Conservation (phyloP, 208 protist species). For the Trichomonas vaginalis region DNA sequence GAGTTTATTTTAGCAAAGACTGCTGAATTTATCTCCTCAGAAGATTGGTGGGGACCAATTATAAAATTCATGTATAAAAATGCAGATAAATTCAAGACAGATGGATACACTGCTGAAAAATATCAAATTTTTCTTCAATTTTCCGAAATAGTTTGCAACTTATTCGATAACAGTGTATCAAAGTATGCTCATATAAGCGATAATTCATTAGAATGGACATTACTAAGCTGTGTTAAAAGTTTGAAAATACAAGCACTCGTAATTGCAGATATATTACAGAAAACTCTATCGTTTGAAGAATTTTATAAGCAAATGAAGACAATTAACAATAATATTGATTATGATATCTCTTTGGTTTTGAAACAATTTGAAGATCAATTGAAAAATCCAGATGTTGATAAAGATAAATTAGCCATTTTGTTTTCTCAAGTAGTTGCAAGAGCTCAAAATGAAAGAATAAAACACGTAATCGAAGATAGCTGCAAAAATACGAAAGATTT, state of each 20-base stretch:
- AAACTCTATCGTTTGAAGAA: not conserved
- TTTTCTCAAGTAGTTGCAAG: not conserved
- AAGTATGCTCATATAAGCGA: not conserved
- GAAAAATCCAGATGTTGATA: not conserved
- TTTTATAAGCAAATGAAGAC: not conserved
- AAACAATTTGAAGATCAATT: not conserved
- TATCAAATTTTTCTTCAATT: not conserved
- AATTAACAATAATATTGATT: not conserved
- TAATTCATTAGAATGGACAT: not conserved
- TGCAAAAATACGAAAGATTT: not conserved
- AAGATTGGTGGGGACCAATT: not conserved
- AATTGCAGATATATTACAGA: not conserved
- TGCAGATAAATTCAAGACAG: not conserved
- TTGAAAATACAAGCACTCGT: not conserved
- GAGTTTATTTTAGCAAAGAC: not conserved
- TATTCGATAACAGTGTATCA: not conserved
- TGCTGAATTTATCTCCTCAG: not conserved
- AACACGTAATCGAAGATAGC: not conserved
- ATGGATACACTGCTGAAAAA: not conserved
- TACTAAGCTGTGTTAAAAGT: not conserved
- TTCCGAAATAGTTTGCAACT: not conserved
- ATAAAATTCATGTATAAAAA: not conserved
- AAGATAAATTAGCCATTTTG: not conserved
- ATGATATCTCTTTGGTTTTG: not conserved
- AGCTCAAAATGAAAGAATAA: not conserved